A percentile compares a stretch with the other conserved stretches of the same genome.
Conservation (phyloP, 495 filamentous ascomycete genomes). For the Talaromyces wortmannii region DNA sequence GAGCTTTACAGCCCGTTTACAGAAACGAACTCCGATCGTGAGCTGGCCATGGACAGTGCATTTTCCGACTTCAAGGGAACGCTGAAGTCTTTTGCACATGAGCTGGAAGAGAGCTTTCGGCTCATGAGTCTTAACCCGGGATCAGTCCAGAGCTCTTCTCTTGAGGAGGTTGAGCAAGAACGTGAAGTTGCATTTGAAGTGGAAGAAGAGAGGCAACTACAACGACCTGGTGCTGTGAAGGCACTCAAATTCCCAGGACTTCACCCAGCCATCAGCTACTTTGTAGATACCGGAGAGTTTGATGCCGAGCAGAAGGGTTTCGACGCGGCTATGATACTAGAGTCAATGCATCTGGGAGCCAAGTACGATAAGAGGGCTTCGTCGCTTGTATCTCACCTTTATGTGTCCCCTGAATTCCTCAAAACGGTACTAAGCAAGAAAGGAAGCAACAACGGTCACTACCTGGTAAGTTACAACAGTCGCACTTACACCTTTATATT, state of each 20-base stretch:
- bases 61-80: slow-evolving; percentile 18
- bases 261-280: slow-evolving; percentile 25
- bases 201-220: slow-evolving; percentile 41
- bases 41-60: slow-evolving; percentile 1
- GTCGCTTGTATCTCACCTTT: slow-evolving; percentile 16
- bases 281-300: slow-evolving; percentile 29
- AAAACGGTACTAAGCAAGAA: slow-evolving; percentile 20
- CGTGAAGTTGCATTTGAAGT: slow-evolving; percentile 39
- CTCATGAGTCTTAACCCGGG: neutral
- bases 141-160: slow-evolving; percentile 30
- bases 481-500: neutral
- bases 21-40: slow-evolving; percentile 13
- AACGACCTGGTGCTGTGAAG: slow-evolving; percentile 7
- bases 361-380: slow-evolving; percentile 20
- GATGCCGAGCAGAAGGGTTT: slow-evolving; percentile 9
- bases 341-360: slow-evolving; percentile 20
- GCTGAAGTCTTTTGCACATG: slow-evolving; percentile 19
- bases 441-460: slow-evolving; percentile 22
- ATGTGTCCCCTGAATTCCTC: slow-evolving; percentile 32
- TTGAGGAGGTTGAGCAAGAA: slow-evolving; percentile 50
- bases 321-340: slow-evolving; percentile 23
- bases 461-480: slow-evolving; percentile 20
- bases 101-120: slow-evolving; percentile 2
- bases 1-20: slow-evolving; percentile 31
- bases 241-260: slow-evolving; percentile 23